Conservation (phyloP, 352 stramenopile genomes). For the Phytophthora europaea region DNA sequence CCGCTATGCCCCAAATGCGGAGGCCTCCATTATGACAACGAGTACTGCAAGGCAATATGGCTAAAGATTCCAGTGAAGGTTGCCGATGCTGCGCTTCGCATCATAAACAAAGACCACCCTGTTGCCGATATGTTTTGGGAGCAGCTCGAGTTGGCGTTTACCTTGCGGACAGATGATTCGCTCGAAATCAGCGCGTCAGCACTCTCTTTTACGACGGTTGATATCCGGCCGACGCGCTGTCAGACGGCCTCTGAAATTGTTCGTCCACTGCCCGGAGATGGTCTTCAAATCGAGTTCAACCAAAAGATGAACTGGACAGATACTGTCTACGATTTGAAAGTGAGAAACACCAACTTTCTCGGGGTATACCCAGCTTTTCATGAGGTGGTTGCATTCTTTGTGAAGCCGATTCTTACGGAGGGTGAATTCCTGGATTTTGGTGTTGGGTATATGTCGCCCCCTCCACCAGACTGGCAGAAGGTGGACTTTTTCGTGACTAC, state of each 20-base stretch:
- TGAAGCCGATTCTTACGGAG: slow-evolving; percentile 55
- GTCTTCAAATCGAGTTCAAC: slow-evolving; percentile 81
- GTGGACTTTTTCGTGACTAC: slow-evolving; percentile 81
- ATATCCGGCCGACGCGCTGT: slow-evolving; percentile 67
- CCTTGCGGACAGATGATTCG: slow-evolving; percentile 84
- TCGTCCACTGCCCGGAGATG: slow-evolving; percentile 73
- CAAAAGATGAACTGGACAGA: slow-evolving; percentile 86
- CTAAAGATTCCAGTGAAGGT: slow-evolving; percentile 83
- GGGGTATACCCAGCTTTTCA: slow-evolving; percentile 76
- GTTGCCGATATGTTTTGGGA: slow-evolving; percentile 85
- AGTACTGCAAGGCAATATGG: slow-evolving; percentile 83
- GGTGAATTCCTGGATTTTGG: slow-evolving; percentile 64
- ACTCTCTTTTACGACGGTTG: slow-evolving; percentile 66
- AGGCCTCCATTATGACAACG: slow-evolving; percentile 72
- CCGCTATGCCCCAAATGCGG: slow-evolving; percentile 66
- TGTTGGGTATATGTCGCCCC: slow-evolving; percentile 74
- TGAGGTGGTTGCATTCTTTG: slow-evolving; percentile 76
- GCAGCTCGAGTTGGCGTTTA: slow-evolving; percentile 83
- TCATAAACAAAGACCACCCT: slow-evolving; percentile 64
- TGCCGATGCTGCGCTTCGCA: slow-evolving; percentile 76
- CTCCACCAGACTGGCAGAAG: slow-evolving; percentile 80
- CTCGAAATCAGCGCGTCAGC: slow-evolving; percentile 73
- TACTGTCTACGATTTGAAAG: slow-evolving; percentile 67
- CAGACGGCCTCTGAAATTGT: slow-evolving; percentile 74
- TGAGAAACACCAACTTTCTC: slow-evolving; percentile 86